Evolutionary conservation across 2,329 filamentous ascomycete species (phyloP), one percentile per base, ranked within the genome.

Genomic region (Trichophyton rubrum): DNA sequence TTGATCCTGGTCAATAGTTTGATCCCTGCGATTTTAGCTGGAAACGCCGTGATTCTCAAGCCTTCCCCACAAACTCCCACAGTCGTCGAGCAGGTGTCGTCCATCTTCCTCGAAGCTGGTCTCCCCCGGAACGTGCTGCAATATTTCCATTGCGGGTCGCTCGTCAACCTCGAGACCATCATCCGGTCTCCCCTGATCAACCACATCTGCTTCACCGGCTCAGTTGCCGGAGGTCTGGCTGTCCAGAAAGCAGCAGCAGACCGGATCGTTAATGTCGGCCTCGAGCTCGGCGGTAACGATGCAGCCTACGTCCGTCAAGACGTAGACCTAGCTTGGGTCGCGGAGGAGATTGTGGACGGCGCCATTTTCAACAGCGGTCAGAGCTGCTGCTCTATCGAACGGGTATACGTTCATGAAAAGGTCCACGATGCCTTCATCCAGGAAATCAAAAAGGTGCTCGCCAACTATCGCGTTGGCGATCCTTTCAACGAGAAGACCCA

Each of bases 331-430:
- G 84, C 84, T 56, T 96, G 91, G 92, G 91, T 87, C 0, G 92
- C 92, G 0, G 90, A 88, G 66, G 90, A 96, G 75, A 93, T 97
- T 68, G 90, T 97, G 13, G 92, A 97, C 67, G 92, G 92, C 20
- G 86, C 90, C n/a, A 80, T 97, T 61, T 97, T 97, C 80, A 97
- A 97, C 77, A 96, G 91, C 58, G 92, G 92, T n/a, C 92, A 97
- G 78, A 95, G 90, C 72, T 97, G 92, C 79, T 97, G 92, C 75
- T 88, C 90, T 24, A 80, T 97, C 59, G 92, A 97, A 77, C 82
- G 92, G 38, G 84, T 97, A 20, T 97, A 97, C 69, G 91, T 97
- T 3, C 85, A 93, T 68, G 87, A 88, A 69, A 85, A 83, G 67
- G 83, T 97, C 57, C 85, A 96, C 72, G 90, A 95, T 68, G 77